Percentiles rank a stretch among this genome's conserved stretches.
These are phyloP conservation scores for Microbotryomycetes sp. DNA, from an alignment of 1,284 basidiomycete species.

Conservation along the genomic window DNA sequence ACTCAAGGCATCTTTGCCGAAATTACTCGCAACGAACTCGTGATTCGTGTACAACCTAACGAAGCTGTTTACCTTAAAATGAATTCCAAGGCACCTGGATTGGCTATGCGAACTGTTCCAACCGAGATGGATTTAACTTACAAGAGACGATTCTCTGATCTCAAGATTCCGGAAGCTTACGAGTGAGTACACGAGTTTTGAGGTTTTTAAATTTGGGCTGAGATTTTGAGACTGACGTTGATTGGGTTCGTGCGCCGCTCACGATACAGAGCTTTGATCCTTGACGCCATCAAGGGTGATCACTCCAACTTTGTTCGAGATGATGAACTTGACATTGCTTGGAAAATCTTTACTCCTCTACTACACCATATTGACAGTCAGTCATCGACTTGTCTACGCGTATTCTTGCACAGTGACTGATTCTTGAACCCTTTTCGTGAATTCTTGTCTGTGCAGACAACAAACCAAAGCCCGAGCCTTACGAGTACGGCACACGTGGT, in stretches of 20 bases:
- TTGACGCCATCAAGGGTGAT: conserved; percentile 44
- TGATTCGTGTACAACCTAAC: conserved; percentile 87
- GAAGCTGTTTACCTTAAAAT: conserved; percentile 93
- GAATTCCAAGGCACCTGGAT: conserved; percentile 86
- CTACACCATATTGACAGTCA: conserved; percentile 43
- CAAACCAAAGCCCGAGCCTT: conserved; percentile 61
- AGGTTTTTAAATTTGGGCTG: conserved; percentile 5
- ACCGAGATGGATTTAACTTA: conserved; percentile 96
- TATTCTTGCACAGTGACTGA: conserved; percentile 1
- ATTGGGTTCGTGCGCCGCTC: neutral
- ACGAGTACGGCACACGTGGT: conserved; percentile 90
- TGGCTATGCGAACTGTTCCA: conserved; percentile 79
- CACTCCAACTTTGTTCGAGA: conserved; percentile 73
- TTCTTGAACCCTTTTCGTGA: neutral
- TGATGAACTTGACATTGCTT: conserved; percentile 89
- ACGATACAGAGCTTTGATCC: conserved; percentile 34
- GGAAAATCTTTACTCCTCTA: conserved; percentile 55
- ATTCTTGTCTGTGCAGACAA: conserved; percentile 28
- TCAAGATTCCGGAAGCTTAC: conserved; percentile 88
- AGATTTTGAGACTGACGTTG: neutral
- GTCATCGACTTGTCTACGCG: conserved; percentile 26
- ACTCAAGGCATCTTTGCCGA: conserved; percentile 92
- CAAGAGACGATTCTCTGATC: conserved; percentile 82
- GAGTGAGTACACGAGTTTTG: conserved; percentile 48
- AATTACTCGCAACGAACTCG: conserved; percentile 88